A percentile compares a stretch with the other conserved stretches of the same genome.
phyloP scores from a whole-genome alignment of 208 protist genomes.

The Trypanosoma boissoni region DNA sequence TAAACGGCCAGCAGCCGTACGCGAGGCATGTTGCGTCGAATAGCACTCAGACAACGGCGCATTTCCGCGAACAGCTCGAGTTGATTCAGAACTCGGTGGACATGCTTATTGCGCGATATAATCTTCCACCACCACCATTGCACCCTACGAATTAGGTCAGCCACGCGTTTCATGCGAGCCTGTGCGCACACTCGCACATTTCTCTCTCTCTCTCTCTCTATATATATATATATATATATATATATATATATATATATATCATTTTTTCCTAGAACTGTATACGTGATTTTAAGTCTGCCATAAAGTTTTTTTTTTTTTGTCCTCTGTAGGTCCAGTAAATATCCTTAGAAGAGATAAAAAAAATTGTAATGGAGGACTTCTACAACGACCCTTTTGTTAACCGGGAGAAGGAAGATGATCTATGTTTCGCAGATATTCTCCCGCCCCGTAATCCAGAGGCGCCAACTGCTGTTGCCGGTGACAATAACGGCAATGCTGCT shows the following conservation, averaged over 20 bases:
- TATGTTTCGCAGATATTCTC: slow-evolving; percentile 31
- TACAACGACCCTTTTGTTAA: slow-evolving; percentile 59
- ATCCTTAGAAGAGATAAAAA: neutral
- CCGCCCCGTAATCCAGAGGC: neutral
- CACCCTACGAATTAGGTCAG: neutral
- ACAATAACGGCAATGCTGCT: neutral
- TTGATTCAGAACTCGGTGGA: slow-evolving; percentile 81
- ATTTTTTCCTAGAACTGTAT: slow-evolving; percentile 4
- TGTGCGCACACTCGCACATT: no score
- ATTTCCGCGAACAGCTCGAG: slow-evolving; percentile 61
- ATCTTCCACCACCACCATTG: slow-evolving; percentile 70
- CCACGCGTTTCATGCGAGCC: neutral
- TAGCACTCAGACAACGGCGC: slow-evolving; percentile 16
- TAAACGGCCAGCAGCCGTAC: slow-evolving; percentile 7
- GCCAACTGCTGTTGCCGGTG: neutral
- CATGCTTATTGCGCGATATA: slow-evolving; percentile 82
- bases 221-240: slow-evolving; percentile 1
- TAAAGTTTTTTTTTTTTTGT: slow-evolving; percentile 13
- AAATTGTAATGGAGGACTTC: slow-evolving; percentile 54
- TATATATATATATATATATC: slow-evolving; percentile 9
- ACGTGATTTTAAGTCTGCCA: slow-evolving; percentile 7
- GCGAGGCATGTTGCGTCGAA: slow-evolving; percentile 20
- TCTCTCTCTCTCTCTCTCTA: slow-evolving; percentile 3
- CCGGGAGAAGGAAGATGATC: slow-evolving; percentile 47
- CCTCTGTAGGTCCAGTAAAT: neutral